phyloP scores from a whole-genome alignment of 176 grass and related monocot species.

The Bolboschoenus planiculmis region DNA sequence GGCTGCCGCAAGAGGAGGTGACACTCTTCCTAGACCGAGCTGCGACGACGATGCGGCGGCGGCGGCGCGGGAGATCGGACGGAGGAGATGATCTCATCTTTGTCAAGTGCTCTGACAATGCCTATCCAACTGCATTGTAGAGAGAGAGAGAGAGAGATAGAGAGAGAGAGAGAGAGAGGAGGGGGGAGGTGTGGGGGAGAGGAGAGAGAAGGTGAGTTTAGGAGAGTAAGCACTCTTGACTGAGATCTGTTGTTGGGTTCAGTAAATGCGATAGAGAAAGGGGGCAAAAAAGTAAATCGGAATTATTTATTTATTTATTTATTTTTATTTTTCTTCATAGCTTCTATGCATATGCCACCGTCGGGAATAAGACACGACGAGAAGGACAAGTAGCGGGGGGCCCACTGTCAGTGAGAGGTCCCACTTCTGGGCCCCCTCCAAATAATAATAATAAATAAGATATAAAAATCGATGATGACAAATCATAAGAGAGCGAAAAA shows the following conservation, averaged over 20 bases:
- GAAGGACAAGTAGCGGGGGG: not conserved
- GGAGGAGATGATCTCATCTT: constrained; percentile 24
- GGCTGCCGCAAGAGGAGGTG: not conserved
- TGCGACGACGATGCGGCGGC: constrained; percentile 27
- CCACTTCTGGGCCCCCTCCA: not conserved
- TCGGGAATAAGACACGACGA: not conserved
- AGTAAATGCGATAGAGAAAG: constrained; percentile 18
- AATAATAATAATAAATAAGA: not conserved
- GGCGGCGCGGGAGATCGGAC: constrained; percentile 15
- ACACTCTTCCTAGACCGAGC: not conserved
- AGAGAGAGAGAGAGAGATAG: not conserved
- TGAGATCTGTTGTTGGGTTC: constrained; percentile 28
- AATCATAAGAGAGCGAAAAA: not conserved
- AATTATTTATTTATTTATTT: not conserved
- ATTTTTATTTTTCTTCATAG: not conserved
- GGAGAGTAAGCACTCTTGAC: not conserved
- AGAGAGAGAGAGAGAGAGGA: not conserved
- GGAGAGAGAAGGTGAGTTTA: not conserved
- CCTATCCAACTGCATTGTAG: constrained; percentile 13
- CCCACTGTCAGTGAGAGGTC: not conserved
- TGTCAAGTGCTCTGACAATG: not conserved
- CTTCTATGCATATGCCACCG: not conserved
- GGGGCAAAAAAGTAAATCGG: not conserved
- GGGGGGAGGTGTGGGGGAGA: not conserved
- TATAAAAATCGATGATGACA: not conserved